A percentile compares a stretch with the other conserved stretches of the same genome.
phyloP scores from a whole-genome alignment of 2,329 filamentous ascomycete genomes.

The Aspergillus fumigatiaffinis region DNA sequence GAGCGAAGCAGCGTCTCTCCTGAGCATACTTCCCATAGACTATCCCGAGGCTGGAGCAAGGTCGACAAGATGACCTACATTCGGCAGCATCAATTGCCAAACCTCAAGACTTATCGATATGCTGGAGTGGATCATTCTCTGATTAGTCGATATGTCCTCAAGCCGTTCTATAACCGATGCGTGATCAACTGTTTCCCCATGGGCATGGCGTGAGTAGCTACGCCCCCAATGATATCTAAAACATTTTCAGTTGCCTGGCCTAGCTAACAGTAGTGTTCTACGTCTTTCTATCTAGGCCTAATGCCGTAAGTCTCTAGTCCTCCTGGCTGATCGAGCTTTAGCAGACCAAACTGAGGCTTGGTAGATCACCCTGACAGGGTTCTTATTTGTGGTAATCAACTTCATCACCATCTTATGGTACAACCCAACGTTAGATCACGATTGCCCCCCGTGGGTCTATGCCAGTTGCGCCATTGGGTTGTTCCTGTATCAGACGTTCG shows the following conservation, averaged over 20 bases:
- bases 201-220: constrained; percentile 71
- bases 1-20: background rate
- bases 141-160: constrained; percentile 86
- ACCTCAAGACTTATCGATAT: constrained; percentile 94
- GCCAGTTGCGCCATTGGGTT: constrained; percentile 83
- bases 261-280: constrained; percentile 11
- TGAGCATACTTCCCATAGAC: background rate
- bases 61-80: constrained; percentile 81
- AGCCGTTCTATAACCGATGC: constrained; percentile 94
- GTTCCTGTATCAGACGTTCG: constrained; percentile 97
- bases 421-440: constrained; percentile 85
- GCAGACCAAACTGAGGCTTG: constrained; percentile 7
- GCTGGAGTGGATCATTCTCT: constrained; percentile 85
- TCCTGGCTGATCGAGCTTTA: constrained; percentile 4
- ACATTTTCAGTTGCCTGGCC: constrained; percentile 1
- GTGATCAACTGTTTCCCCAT: constrained; percentile 94
- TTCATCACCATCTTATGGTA: constrained; percentile 93
- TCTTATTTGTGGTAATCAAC: constrained; percentile 84
- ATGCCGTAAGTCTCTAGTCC: constrained; percentile 40
- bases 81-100: constrained; percentile 80
- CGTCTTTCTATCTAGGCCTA: constrained; percentile 37
- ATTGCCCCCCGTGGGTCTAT: constrained; percentile 95
- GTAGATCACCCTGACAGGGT: constrained; percentile 82
- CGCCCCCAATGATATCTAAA: constrained; percentile 4
- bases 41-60: background rate